Evolutionary conservation across 805 yeast species (phyloP), one percentile per base, ranked within the genome.

Genomic region (Tetrapisispora phaffii): DNA sequence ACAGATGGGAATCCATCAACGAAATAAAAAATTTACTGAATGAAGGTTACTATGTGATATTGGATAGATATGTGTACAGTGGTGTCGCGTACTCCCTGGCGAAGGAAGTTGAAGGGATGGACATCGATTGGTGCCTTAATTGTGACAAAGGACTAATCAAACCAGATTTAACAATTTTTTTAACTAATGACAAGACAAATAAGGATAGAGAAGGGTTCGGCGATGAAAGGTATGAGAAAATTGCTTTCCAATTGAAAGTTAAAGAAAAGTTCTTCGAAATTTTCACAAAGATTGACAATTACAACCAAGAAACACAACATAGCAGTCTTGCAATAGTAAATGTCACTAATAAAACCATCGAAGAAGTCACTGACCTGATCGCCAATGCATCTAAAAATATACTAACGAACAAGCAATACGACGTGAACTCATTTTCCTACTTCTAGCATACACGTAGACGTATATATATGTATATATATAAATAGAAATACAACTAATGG

Each of bases 31-130:
- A 57, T 1, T 57, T 67, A 12, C 43, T 60, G 16, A 50, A 59
- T 0, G 50, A 60, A 0, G 96, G 96, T 1, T 59, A 58, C 12
- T 71, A 72, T 43, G 73, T 93, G 1, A 70, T 93, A 0, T 61
- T 89, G 46, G 99, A 93, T 60, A 69, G 99, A 51, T 93, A 90
- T 57, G 82, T 85, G 4, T 90, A 85, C 57, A 87, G 97, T 0
- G 98, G 99, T 0, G 77, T 88, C 3, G 96, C 96, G 6, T 93
- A 90, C 59, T 81, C 96, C 1, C 71, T 85, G 1, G 96, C 97
- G 7, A 90, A 93, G 62, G 47, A 45, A 1, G 47, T 46, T 5
- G 38, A 43, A 1, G 85, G 80, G 0, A 61, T 81, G 58, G 77
- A 77, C 50, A 60, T 73, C 29, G 70, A 77, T 7, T 93, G 98